phyloP scores from a whole-genome alignment of 2,329 filamentous ascomycete species.

The Cytospora piceicola region DNA sequence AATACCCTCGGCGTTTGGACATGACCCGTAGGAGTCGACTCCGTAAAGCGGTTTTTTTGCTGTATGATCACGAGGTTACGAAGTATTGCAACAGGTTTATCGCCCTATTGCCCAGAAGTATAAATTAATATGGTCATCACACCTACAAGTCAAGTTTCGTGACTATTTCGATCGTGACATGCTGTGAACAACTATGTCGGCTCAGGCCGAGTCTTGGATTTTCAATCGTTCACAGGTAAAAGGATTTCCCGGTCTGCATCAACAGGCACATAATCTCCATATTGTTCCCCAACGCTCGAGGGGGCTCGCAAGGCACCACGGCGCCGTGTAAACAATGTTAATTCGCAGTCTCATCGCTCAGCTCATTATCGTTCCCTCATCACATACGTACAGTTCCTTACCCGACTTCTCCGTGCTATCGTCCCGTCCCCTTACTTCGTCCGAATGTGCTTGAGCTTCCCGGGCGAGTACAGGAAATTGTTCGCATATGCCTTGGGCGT shows the following conservation, averaged over 20 bases:
- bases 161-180: not conserved
- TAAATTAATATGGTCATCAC: not conserved
- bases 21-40: conserved; percentile 4
- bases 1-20: conserved; percentile 28
- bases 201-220: not conserved
- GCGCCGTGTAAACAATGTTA: not conserved
- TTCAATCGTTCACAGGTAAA: not conserved
- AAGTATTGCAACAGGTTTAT: not conserved
- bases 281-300: not conserved
- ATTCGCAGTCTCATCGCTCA: conserved; percentile 1
- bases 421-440: conserved; percentile 64
- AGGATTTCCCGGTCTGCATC: not conserved
- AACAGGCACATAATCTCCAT: not conserved
- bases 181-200: not conserved
- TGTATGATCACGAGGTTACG: conserved; percentile 13
- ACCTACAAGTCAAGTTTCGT: not conserved
- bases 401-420: not conserved
- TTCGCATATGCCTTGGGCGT: conserved; percentile 94
- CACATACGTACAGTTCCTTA: conserved; percentile 26
- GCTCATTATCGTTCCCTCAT: conserved; percentile 9
- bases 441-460: conserved; percentile 85
- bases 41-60: conserved; percentile 34
- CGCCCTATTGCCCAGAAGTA: not conserved
- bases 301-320: too few species aligned
- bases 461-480: conserved; percentile 86